A percentile compares a stretch with the other conserved stretches of the same genome.
Evolutionary conservation across 2,329 filamentous ascomycete species (phyloP).

Genomic region (Celoporthe dispersa): DNA sequence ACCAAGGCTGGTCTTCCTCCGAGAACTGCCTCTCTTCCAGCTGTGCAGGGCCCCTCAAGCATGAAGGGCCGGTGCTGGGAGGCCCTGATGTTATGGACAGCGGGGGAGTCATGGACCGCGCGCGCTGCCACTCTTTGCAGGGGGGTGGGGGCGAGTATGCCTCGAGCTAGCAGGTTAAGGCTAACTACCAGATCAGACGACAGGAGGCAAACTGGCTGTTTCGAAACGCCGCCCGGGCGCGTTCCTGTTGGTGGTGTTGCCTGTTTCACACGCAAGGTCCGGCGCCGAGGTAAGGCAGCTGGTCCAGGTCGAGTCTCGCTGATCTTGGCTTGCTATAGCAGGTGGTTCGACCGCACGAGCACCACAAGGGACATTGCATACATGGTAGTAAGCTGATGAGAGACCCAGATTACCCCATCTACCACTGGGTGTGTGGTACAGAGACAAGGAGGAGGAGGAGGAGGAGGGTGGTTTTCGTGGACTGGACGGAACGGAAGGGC

Average conservation of each 20-base stretch:
- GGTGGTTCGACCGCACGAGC: background rate
- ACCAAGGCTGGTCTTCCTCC: too few species aligned
- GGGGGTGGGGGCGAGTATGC: too few species aligned
- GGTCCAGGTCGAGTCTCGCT: background rate
- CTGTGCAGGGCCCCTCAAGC: background rate
- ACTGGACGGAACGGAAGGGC: too few species aligned
- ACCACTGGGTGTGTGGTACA: too few species aligned
- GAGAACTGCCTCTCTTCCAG: background rate
- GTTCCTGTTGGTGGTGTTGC: background rate
- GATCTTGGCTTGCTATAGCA: background rate
- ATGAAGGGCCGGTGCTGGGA: too few species aligned
- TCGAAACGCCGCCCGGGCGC: constrained; percentile 3
- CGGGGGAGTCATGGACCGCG: too few species aligned
- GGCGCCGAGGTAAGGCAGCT: too few species aligned
- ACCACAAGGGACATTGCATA: background rate
- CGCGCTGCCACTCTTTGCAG: background rate
- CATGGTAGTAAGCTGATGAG: background rate
- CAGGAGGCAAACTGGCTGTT: background rate
- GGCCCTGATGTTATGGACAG: background rate
- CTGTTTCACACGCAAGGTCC: background rate
- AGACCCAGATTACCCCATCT: too few species aligned
- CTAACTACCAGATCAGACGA: background rate
- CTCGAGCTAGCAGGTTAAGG: background rate
- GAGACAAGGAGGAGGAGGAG: too few species aligned
- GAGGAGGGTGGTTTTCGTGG: too few species aligned